Evolutionary conservation across 2,329 filamentous ascomycete genomes (phyloP).

Genomic region (Aspergillus versicolor): DNA sequence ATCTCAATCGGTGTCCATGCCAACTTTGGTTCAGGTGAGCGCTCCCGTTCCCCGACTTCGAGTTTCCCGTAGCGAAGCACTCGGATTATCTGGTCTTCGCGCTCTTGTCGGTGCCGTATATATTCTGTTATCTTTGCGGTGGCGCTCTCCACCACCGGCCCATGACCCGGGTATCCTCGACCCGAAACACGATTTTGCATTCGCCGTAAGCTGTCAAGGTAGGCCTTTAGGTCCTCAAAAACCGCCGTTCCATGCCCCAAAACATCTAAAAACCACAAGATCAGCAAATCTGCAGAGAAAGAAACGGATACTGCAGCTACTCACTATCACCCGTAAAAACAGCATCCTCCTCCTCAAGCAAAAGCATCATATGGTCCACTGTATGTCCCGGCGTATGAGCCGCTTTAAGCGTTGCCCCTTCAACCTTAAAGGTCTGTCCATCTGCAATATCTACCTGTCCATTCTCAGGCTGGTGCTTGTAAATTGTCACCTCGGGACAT

Average conservation of each 20-base stretch:
- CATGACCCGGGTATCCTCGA: conserved; percentile 84
- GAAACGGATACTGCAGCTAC: conserved; percentile 14
- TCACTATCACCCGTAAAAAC: conserved; percentile 81
- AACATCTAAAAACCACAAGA: conserved; percentile 53
- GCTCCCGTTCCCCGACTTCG: conserved; percentile 29
- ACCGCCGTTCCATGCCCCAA: conserved; percentile 83
- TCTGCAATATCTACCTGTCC: conserved; percentile 56
- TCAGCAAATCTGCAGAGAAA: conserved; percentile 5
- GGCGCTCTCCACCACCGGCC: conserved; percentile 72
- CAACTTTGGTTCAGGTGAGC: conserved; percentile 38
- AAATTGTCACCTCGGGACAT: conserved; percentile 63
- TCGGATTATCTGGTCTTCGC: conserved; percentile 74
- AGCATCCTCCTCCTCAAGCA: conserved; percentile 73
- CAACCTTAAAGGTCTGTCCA: conserved; percentile 53
- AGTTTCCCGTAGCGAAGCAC: conserved; percentile 54
- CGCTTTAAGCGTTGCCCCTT: conserved; percentile 62
- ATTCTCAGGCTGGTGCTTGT: conserved; percentile 62
- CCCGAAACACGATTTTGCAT: conserved; percentile 65
- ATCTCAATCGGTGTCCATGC: conserved; percentile 73
- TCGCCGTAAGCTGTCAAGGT: conserved; percentile 65
- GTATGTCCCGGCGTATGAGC: conserved; percentile 74
- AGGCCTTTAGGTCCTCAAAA: conserved; percentile 72
- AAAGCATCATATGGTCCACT: conserved; percentile 75
- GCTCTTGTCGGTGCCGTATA: conserved; percentile 73
- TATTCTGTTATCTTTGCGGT: conserved; percentile 75